phyloP scores from a whole-genome alignment of 768 basidiomycete species.

The Phylloporus sp. region DNA sequence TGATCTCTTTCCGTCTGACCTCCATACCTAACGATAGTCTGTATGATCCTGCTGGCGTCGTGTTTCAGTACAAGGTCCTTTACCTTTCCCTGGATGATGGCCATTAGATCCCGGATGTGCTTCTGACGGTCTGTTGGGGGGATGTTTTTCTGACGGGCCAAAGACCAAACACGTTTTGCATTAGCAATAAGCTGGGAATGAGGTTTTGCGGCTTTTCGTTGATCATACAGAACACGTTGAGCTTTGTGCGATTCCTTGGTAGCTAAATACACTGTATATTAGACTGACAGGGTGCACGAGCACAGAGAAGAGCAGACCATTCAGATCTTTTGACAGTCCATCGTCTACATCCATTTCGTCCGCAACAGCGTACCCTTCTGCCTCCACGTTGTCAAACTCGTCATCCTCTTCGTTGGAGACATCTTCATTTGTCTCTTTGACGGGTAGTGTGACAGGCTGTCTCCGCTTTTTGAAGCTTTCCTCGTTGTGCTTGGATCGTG shows the following conservation, averaged over 20 bases:
- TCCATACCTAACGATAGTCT: slow-evolving; percentile 80
- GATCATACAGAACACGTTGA: slow-evolving; percentile 61
- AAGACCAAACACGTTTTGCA: slow-evolving; percentile 76
- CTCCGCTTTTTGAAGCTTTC: slow-evolving; percentile 54
- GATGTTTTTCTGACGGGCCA: slow-evolving; percentile 70
- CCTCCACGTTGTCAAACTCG: slow-evolving; percentile 32
- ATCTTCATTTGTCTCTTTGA: slow-evolving; percentile 33
- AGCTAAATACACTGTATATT: slow-evolving; percentile 36
- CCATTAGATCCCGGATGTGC: slow-evolving; percentile 71
- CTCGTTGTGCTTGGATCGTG: slow-evolving; percentile 13
- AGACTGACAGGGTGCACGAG: slow-evolving; percentile 2
- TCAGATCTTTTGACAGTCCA: slow-evolving; percentile 46
- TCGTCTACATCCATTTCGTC: slow-evolving; percentile 32
- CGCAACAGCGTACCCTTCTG: slow-evolving; percentile 16
- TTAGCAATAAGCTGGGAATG: slow-evolving; percentile 64
- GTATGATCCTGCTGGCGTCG: slow-evolving; percentile 84
- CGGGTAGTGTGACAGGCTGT: slow-evolving; percentile 49
- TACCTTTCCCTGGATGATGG: slow-evolving; percentile 72
- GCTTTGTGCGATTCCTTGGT: slow-evolving; percentile 67
- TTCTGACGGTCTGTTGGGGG: slow-evolving; percentile 67
- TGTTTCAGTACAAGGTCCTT: slow-evolving; percentile 88
- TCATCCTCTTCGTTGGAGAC: slow-evolving; percentile 36
- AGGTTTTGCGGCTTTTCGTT: slow-evolving; percentile 75
- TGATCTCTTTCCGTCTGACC: slow-evolving; percentile 69
- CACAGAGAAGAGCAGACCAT: slow-evolving; percentile 42